Evolutionary conservation across 2,329 filamentous ascomycete genomes (phyloP), one percentile per base, ranked within the genome.

Genomic region (Pseudohalonectria lignicola): DNA sequence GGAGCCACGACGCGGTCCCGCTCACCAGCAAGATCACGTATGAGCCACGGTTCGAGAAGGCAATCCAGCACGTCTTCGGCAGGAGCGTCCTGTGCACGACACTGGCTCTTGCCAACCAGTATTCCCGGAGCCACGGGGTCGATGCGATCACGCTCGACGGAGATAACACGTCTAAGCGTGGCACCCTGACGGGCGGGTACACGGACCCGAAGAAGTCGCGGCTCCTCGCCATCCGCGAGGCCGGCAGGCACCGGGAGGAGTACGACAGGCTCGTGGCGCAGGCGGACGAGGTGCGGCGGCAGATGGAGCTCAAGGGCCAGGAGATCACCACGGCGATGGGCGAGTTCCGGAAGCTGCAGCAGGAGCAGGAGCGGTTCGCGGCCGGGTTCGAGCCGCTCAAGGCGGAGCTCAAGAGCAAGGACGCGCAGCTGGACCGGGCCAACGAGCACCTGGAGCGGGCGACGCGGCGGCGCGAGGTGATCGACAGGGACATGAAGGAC

Each of bases 51-150:
- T 95, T 81, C 49, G 86, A 93, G 41, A 82, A 77, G 49, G 92
- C 92, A 0, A 92, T 98, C 56, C 79, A 85, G 53, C 88, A 95
- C 54, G 86, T 98, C 1, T 98, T 98, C 60, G 92, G 88, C 34
- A 93, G 86, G 59, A 92, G 86, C 0, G 86, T 98, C 37, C 82
- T 98, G 40, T 96, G 92, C 48, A 88, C 90, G 3, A 94, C 86
- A 48, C 65, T 98, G 44, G 76, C 84, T 35, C 76, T 94, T 41
- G 92, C 88, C 34, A 77, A 83, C 11, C 87, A 95, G 53, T 95
- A 95, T 55, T 86, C 92, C 17, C 78, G 90, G 51, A 94, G 84
- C 50, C 90, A 96, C 51, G 84, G 84, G 15, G 79, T 96, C 18
- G 87, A 87, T 50, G 88, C 86, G 25, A 94, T 98, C 47, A 98